Conservation (phyloP, 163 green algal species). For the Chlamydomonas reinhardtii region DNA sequence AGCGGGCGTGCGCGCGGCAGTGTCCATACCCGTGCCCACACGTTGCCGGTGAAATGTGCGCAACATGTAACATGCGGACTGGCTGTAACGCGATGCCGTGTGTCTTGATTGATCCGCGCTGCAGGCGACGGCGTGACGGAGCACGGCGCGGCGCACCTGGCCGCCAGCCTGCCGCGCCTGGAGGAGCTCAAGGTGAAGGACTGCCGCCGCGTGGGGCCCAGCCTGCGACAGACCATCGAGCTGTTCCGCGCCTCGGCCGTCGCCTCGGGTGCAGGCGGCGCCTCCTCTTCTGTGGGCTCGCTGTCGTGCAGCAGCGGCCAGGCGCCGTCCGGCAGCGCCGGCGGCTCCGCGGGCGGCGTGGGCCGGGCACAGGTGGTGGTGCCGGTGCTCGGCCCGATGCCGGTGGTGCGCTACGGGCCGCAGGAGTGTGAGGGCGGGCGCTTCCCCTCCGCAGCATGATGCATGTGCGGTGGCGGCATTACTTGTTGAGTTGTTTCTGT, state of each 20-base stretch:
- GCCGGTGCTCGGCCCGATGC: background rate
- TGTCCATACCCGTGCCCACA: too few relatives aligned
- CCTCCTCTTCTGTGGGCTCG: background rate
- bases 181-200: constrained; percentile 53
- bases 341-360: background rate
- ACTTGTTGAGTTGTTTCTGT: too few relatives aligned
- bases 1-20: background rate
- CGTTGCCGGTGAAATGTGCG: too few relatives aligned
- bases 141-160: constrained; percentile 30
- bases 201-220: constrained; percentile 35
- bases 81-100: too few relatives aligned
- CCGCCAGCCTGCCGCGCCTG: constrained; percentile 14
- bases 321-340: background rate
- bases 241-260: background rate
- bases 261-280: background rate
- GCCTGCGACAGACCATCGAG: background rate
- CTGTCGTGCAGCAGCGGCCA: background rate
- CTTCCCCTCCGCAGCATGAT: too few relatives aligned
- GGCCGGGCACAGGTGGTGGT: too few relatives aligned
- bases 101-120: background rate
- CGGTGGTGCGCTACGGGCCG: constrained; percentile 11
- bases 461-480: too few relatives aligned
- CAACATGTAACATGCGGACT: too few relatives aligned
- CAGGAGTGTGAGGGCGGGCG: constrained; percentile 36
- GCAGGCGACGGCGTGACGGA: constrained; percentile 44